Conservation (phyloP, 75 land plant species). For the Selaginella tamariscina region DNA sequence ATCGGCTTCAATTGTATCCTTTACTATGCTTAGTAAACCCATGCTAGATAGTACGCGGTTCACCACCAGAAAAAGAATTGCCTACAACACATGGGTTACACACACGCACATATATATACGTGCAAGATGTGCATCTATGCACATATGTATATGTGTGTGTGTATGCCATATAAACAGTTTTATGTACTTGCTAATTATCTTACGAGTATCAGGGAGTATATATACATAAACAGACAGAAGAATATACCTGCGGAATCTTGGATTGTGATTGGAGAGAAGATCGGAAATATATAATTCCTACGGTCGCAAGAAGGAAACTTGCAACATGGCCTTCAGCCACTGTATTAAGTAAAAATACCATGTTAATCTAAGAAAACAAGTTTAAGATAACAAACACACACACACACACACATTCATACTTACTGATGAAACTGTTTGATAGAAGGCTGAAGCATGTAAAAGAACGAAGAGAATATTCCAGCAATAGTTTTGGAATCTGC, state of each 20-base stretch:
- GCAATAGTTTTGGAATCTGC: constrained; percentile 15
- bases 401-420: no score
- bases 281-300: constrained; percentile 35
- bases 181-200: no score
- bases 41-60: not conserved
- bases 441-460: constrained; percentile 65
- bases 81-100: no score
- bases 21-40: not conserved
- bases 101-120: no score
- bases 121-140: no score
- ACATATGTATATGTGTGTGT: no score
- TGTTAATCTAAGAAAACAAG: not conserved
- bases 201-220: no score
- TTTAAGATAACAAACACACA: no score
- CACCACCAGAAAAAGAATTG: not conserved
- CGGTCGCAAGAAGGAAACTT: constrained; percentile 59
- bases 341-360: constrained; percentile 17
- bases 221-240: no score
- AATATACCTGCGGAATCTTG: constrained; percentile 7
- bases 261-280: constrained; percentile 32
- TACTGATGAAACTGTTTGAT: constrained; percentile 90
- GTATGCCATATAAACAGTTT: no score
- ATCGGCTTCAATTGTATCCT: not conserved
- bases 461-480: constrained; percentile 34
- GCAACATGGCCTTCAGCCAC: constrained; percentile 85